Evolutionary conservation across 208 protist species (phyloP).

Genomic region (Perkinsela sp.): DNA sequence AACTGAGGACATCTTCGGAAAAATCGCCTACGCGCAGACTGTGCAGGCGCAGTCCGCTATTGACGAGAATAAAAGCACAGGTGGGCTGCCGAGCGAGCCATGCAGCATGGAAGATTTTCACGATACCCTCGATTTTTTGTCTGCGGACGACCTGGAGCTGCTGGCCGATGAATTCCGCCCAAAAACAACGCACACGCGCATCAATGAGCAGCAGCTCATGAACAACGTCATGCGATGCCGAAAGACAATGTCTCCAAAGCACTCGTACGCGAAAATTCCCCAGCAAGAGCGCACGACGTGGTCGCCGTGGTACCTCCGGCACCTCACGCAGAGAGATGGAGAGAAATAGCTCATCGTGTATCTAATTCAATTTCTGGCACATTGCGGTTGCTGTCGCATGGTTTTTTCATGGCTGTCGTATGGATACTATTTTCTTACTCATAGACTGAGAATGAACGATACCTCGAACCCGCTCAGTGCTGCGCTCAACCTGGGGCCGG

Average conservation of each 20-base stretch:
- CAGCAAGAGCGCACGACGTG: conserved; percentile 2
- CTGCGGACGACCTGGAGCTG: background rate
- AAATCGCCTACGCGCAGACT: background rate
- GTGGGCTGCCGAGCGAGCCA: background rate
- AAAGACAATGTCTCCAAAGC: background rate
- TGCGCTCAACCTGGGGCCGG: no score
- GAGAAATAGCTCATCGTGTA: no score
- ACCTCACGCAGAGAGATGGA: background rate
- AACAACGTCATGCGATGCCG: background rate
- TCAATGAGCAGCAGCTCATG: background rate
- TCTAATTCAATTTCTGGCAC: no score
- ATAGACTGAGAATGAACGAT: no score
- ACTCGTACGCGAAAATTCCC: background rate
- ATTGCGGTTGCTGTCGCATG: no score
- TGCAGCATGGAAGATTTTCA: background rate
- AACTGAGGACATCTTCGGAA: background rate
- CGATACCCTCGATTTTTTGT: background rate
- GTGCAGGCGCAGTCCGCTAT: background rate
- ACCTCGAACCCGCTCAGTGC: no score
- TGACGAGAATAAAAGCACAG: background rate
- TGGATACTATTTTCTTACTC: no score
- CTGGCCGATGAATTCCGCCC: conserved; percentile 1
- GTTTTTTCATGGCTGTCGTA: no score
- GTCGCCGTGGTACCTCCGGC: conserved; percentile 1
- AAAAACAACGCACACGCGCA: background rate